Conservation (phyloP, 2,329 filamentous ascomycete species). For the Arthrobotrys sinensis region DNA sequence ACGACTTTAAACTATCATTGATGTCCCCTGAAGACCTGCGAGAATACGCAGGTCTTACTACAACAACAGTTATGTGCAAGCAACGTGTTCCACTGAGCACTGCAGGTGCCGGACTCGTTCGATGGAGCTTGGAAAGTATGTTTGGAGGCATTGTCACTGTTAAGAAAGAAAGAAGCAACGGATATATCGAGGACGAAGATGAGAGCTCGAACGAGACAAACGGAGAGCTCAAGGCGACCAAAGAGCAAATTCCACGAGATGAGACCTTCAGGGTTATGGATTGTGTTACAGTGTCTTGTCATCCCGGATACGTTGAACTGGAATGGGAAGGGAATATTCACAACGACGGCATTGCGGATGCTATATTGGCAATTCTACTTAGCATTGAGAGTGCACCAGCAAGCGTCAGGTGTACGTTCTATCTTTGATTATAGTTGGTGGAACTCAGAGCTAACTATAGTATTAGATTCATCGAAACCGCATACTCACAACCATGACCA, state of each 20-base stretch:
- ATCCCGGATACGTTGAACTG: conserved; percentile 84
- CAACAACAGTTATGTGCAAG: conserved; percentile 92
- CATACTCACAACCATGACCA: conserved; percentile 71
- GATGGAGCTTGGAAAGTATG: conserved; percentile 93
- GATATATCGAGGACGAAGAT: conserved; percentile 68
- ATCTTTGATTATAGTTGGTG: conserved; percentile 68
- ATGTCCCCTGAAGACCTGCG: conserved; percentile 97
- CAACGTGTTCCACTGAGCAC: conserved; percentile 90
- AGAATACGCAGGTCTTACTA: conserved; percentile 96
- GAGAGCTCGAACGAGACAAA: conserved; percentile 66
- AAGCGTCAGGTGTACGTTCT: conserved; percentile 84
- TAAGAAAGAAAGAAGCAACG: conserved; percentile 64
- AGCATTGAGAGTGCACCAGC: conserved; percentile 94
- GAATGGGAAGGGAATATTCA: conserved; percentile 99
- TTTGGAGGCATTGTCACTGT: conserved; percentile 83
- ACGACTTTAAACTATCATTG: conserved; percentile 95
- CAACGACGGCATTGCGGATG: conserved; percentile 98
- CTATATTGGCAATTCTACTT: conserved; percentile 91
- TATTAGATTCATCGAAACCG: conserved; percentile 69
- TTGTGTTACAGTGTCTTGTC: conserved; percentile 85
- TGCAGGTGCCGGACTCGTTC: conserved; percentile 90
- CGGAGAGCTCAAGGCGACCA: conserved; percentile 64
- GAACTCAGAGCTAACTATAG: conserved; percentile 5
- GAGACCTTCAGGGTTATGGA: conserved; percentile 84
- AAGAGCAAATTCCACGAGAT: conserved; percentile 66